Base-by-base conservation (phyloP, 306 rosid species). In the Sesbania bispinosa region DNA sequence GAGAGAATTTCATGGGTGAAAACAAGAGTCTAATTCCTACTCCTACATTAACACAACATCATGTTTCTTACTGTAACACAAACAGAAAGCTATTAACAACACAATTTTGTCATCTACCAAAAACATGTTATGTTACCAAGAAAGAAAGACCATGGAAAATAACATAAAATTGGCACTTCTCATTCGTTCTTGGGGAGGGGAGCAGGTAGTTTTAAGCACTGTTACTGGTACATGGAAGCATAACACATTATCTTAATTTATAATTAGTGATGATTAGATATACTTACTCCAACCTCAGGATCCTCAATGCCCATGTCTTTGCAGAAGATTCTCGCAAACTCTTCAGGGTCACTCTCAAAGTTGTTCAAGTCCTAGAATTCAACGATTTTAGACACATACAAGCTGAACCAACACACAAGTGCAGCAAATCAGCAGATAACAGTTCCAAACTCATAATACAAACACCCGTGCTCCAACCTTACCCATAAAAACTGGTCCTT, bases 401-500 rank as follows among this genome's bases (percentile, higher is more conserved):
- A 4, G 53, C 42, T 7, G 18, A 77, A 29, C 15, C 13, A 71
- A 75, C 33, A 67, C 33, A 27, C 21, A 75, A 47, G 46, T 14
- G 10, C 51, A 54, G 15, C 20, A 54, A 36, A 19, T 7, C 20
- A 15, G 42, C 67, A 74, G 47, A 78, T 41, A 57, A 45, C 39
- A 65, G 47, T 51, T 41, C 2, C 1, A 73, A 13, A 36, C 14
- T 46, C 16, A 73, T n/a, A n/a, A 73, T n/a, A 21, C 7, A 67
- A n/a, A 73, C 11, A 6, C 10, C 20, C 4, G 36, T 13, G 13
- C 30, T 21, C 47, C 38, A 74, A 86, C 51, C 88, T 80, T 88
- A 93, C 98, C 97, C 99, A 94, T 67, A 94, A 75, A 83, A 91
- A 91, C 47, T 89, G 96, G 85, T 94, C 99, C 88, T 85, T 91